Conservation (phyloP, 2,329 filamentous ascomycete genomes). For the Penicillium sclerotiorum region DNA sequence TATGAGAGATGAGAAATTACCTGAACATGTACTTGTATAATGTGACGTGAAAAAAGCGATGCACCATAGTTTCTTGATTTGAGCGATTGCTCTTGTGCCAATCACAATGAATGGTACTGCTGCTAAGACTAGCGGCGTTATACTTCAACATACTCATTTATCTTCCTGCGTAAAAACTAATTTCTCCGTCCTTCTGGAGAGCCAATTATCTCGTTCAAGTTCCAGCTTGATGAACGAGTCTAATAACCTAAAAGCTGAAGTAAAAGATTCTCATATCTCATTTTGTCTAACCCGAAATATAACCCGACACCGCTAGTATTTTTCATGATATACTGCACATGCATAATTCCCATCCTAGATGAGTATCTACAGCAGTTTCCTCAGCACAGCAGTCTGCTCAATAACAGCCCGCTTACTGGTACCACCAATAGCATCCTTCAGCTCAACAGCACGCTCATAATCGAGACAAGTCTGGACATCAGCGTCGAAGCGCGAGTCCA, state of each 20-base stretch:
- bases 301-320: conserved; percentile 8
- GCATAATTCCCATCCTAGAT: background rate
- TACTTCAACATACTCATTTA: too few relatives aligned
- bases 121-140: too few relatives aligned
- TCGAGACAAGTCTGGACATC: conserved; percentile 74
- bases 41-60: too few relatives aligned
- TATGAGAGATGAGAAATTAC: too few relatives aligned
- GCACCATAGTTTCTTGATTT: too few relatives aligned
- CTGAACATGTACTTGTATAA: too few relatives aligned
- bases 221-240: background rate
- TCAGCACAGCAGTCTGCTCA: conserved; percentile 68
- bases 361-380: conserved; percentile 50
- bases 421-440: conserved; percentile 74
- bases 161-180: too few relatives aligned
- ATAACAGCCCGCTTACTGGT: conserved; percentile 72
- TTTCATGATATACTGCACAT: conserved; percentile 15
- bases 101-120: too few relatives aligned
- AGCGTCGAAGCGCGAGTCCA: conserved; percentile 70
- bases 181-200: too few relatives aligned
- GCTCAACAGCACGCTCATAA: conserved; percentile 82
- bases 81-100: too few relatives aligned
- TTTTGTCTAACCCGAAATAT: conserved; percentile 25
- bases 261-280: conserved; percentile 8
- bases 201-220: too few relatives aligned
- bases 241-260: background rate